Base-by-base conservation (phyloP, 805 yeast species). In the Myxozyma neotropica region DNA sequence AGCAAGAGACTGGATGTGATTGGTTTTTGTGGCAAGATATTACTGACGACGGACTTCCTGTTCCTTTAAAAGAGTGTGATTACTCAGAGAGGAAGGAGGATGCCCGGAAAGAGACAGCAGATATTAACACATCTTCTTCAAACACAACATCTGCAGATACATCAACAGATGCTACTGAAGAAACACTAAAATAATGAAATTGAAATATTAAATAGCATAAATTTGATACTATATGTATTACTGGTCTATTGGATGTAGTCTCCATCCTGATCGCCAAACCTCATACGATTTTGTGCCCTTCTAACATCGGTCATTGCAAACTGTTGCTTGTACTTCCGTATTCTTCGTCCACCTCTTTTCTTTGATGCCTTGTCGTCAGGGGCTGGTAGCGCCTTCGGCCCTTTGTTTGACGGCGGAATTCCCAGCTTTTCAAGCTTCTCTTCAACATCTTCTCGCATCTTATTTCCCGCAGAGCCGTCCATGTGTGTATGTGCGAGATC, bases 291-390 rank as follows among this genome's bases (percentile, higher is more conserved):
- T 68, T 89, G 96, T 2, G 96, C 87, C 65, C 84, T 86, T 36
- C 91, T 84, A 45, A 88, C 71, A 55, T 91, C 96, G 0, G 96
- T 86, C 80, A 88, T 80, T 68, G 85, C 86, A 73, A 87, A 85
- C 69, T 88, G 84, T 70, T 90, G 88, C 72, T 89, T 90, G 76
- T 83, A 81, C 72, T 90, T 91, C 52, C 96, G 78, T 66, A 87
- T 80, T 57, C 93, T 76, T 64, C 84, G 77, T 0, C 99, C 99
- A 1, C 95, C 97, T 67, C 99, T 78, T 67, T 86, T 88, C 73
- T 89, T 89, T 3, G 93, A 84, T 50, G 85, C 83, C 55, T 79
- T 80, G 56, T 91, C 96, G 17, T 82, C 77, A 0, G 97, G 97
- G 4, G 85, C 72, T 0, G 90, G 90, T 50, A 91, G 80, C 0